A percentile compares a stretch with the other conserved stretches of the same genome.
These are phyloP conservation scores for Fonsecaea multimorphosa DNA, from an alignment of 2,329 filamentous ascomycete genomes.

Conservation along the genomic window DNA sequence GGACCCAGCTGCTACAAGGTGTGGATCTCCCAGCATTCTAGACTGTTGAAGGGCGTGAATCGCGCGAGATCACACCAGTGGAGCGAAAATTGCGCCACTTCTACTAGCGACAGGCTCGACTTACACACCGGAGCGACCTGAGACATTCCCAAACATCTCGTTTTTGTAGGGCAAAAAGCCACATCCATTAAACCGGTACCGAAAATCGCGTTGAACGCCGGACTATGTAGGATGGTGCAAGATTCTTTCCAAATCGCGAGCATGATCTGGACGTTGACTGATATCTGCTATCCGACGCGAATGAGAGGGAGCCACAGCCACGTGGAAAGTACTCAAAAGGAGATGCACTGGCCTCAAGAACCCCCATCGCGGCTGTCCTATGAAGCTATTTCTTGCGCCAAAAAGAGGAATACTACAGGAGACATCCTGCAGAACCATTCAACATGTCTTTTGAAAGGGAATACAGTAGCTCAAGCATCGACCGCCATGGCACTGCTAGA, in stretches of 20 bases:
- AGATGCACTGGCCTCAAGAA: neutral
- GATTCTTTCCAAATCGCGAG: neutral
- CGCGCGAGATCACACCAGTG: neutral
- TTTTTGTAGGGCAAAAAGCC: neutral
- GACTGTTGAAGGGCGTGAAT: neutral
- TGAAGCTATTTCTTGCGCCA: neutral
- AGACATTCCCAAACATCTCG: neutral
- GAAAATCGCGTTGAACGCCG: neutral
- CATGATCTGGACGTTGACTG: neutral
- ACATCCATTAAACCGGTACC: neutral
- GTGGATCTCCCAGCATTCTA: neutral
- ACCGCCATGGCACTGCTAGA: neutral
- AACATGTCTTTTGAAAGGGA: neutral
- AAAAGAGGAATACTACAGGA: neutral
- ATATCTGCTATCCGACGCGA: neutral
- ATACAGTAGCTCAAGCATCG: constrained; percentile 1
- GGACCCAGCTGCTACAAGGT: neutral
- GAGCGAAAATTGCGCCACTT: constrained; percentile 1
- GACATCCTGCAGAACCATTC: neutral
- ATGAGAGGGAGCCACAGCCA: neutral
- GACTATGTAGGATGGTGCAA: neutral
- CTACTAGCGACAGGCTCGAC: neutral
- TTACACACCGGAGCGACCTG: neutral
- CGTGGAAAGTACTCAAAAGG: neutral
- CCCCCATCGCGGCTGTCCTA: neutral